Conservation (phyloP, 441 rosid species). For the Erodium trifolium region DNA sequence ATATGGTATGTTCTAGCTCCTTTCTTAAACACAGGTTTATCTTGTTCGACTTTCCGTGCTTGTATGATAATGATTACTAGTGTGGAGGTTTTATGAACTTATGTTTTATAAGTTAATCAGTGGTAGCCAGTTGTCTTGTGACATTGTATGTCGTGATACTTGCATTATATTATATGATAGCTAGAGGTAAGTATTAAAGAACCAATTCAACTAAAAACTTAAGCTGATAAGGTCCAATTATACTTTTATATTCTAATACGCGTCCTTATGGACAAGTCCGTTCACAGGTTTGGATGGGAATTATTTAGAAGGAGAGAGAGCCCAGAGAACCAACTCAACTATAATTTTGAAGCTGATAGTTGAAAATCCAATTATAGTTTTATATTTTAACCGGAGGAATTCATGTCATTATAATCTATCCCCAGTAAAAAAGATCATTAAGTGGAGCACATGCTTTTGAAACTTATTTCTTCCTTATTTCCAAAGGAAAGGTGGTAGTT, state of each 20-base stretch:
- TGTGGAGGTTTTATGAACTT: background rate
- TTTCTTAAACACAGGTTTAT: slow-evolving; percentile 1
- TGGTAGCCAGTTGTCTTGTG: background rate
- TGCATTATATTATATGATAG: too few relatives aligned
- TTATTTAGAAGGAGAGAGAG: too few relatives aligned
- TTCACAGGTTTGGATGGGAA: too few relatives aligned
- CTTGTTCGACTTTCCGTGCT: background rate
- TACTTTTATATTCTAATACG: too few relatives aligned
- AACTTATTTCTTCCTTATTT: background rate
- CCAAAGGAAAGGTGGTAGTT: background rate
- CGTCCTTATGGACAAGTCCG: too few relatives aligned
- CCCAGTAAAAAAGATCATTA: background rate
- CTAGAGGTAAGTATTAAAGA: too few relatives aligned
- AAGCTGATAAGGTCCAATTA: too few relatives aligned
- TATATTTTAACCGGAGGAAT: too few relatives aligned
- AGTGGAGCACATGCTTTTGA: background rate
- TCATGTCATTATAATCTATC: background rate
- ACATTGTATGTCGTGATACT: background rate
- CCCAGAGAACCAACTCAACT: too few relatives aligned
- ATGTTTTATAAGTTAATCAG: background rate
- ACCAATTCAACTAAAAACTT: too few relatives aligned
- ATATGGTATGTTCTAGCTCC: slow-evolving; percentile 44
- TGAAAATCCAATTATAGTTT: too few relatives aligned
- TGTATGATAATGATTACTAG: background rate
- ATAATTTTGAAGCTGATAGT: too few relatives aligned